A percentile compares a stretch with the other conserved stretches of the same genome.
These are phyloP conservation scores for Plenodomus biglobosus DNA, from an alignment of 2,329 filamentous ascomycete genomes.

Conservation along the genomic window DNA sequence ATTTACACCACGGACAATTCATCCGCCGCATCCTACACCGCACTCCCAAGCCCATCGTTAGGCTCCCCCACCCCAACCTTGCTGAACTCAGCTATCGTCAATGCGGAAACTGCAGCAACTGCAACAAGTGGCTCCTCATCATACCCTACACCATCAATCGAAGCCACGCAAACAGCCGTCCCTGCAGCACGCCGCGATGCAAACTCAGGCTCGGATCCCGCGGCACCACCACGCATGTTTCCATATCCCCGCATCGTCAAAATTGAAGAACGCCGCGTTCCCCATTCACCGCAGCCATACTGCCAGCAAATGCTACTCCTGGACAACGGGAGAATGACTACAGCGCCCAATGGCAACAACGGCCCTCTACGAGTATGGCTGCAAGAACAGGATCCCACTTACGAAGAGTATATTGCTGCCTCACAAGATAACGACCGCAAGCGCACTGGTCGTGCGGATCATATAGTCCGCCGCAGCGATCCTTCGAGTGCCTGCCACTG, in stretches of 20 bases:
- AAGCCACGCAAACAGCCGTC: conserved; percentile 11
- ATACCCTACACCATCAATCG: conserved; percentile 1
- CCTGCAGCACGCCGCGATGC: conserved; percentile 10
- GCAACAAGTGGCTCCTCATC: not conserved
- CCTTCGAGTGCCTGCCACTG: conserved; percentile 41
- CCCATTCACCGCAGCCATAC: conserved; percentile 55
- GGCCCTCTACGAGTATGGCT: conserved; percentile 44
- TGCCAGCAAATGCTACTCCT: conserved; percentile 66
- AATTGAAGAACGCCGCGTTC: conserved; percentile 64
- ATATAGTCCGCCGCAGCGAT: conserved; percentile 26
- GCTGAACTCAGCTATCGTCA: conserved; percentile 12
- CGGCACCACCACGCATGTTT: conserved; percentile 26
- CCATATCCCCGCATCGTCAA: conserved; percentile 63
- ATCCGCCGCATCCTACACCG: conserved; percentile 38
- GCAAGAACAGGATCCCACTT: conserved; percentile 45
- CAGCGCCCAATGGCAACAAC: conserved; percentile 37
- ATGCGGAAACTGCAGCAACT: conserved; percentile 11
- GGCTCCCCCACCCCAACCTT: conserved; percentile 18
- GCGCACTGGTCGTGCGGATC: conserved; percentile 8
- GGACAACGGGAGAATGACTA: conserved; percentile 51
- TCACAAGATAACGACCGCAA: conserved; percentile 12
- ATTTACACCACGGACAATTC: conserved; percentile 62
- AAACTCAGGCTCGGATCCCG: conserved; percentile 20
- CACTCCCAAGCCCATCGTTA: conserved; percentile 26
- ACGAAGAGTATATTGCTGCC: conserved; percentile 28